Conservation (phyloP, 148 eudicot species). For the Rhododendron ovatum region DNA sequence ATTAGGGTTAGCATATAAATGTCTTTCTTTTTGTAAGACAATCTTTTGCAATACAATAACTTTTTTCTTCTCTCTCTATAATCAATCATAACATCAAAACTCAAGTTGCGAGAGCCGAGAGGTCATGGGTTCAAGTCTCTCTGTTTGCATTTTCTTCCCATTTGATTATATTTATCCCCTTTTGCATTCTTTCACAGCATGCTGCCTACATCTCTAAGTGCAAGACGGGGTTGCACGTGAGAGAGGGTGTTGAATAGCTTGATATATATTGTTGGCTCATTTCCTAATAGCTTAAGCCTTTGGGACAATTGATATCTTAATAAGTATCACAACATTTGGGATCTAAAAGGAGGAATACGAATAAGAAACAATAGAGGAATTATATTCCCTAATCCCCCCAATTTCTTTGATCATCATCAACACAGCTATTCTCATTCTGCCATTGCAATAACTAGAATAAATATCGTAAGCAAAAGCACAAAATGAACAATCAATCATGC, state of each 20-base stretch:
- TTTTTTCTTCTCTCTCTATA: not conserved
- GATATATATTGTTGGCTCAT: not conserved
- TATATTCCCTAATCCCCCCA: not conserved
- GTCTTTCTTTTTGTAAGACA: too few species aligned
- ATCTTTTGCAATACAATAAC: not conserved
- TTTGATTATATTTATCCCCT: too few species aligned
- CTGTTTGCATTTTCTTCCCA: not conserved
- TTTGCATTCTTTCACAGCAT: not conserved
- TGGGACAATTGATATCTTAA: not conserved
- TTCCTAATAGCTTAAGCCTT: not conserved
- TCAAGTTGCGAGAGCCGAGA: not conserved
- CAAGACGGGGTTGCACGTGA: not conserved
- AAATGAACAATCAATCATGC: not conserved
- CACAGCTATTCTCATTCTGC: constrained; percentile 6
- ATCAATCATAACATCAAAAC: not conserved
- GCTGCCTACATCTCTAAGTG: not conserved
- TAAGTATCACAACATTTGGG: not conserved
- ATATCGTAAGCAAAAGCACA: not conserved
- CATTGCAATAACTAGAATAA: not conserved
- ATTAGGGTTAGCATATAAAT: too few species aligned
- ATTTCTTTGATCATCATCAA: not conserved
- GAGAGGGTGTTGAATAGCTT: not conserved
- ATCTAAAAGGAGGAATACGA: not conserved
- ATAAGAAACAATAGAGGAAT: not conserved
- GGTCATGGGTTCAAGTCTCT: not conserved